Conservation (phyloP, 805 yeast genomes). For the Candida maltosa region DNA sequence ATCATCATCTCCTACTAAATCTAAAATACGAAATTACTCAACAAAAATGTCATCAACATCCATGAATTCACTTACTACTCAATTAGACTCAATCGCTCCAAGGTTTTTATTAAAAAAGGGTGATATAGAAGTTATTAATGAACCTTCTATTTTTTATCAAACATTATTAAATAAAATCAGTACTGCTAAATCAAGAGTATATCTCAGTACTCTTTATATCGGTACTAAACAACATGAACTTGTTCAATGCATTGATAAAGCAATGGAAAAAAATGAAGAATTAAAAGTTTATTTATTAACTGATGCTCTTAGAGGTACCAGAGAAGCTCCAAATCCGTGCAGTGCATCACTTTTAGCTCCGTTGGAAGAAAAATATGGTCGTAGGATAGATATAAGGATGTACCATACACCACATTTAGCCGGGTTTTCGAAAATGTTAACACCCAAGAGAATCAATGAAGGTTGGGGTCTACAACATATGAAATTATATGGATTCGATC, state of each 20-base stretch:
- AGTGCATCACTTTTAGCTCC: slow-evolving; percentile 74
- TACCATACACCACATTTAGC: slow-evolving; percentile 85
- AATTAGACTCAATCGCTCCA: slow-evolving; percentile 64
- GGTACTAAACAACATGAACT: slow-evolving; percentile 83
- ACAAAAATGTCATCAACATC: too few relatives aligned
- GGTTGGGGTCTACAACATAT: slow-evolving; percentile 93
- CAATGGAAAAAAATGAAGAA: slow-evolving; percentile 56
- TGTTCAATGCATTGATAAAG: slow-evolving; percentile 55
- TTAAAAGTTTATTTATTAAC: slow-evolving; percentile 71
- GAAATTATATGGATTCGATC: slow-evolving; percentile 94
- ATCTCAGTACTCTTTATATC: slow-evolving; percentile 80
- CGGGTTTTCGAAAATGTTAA: slow-evolving; percentile 58
- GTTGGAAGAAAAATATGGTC: slow-evolving; percentile 61
- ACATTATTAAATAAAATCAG: slow-evolving; percentile 60
- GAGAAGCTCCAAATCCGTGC: slow-evolving; percentile 78
- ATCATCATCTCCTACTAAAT: too few relatives aligned
- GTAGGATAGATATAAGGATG: slow-evolving; percentile 74
- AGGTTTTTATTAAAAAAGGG: slow-evolving; percentile 56
- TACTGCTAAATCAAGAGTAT: slow-evolving; percentile 62
- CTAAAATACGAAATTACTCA: too few relatives aligned
- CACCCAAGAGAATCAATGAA: slow-evolving; percentile 87
- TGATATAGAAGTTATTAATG: slow-evolving; percentile 57
- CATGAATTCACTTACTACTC: too few relatives aligned
- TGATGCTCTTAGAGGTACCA: slow-evolving; percentile 88
- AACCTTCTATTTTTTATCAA: slow-evolving; percentile 72